Conservation (phyloP, 2,329 filamentous ascomycete species). For the Aspergillus novofumigatus region DNA sequence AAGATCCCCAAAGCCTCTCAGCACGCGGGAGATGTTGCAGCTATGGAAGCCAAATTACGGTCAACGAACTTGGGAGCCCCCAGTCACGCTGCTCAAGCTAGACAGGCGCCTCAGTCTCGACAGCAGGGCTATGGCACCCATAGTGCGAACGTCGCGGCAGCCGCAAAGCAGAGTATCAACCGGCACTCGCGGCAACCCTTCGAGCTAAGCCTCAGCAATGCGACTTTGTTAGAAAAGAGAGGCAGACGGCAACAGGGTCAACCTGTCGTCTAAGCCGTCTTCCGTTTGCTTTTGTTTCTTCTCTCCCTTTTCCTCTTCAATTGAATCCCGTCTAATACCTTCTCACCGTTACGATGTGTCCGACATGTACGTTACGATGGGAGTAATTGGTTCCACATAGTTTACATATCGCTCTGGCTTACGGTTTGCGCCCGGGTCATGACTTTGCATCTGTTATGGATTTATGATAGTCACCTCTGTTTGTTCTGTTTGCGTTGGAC, state of each 20-base stretch:
- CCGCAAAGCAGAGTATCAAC: constrained; percentile 75
- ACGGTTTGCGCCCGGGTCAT: not conserved
- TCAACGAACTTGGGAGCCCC: constrained; percentile 68
- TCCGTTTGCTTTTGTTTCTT: not conserved
- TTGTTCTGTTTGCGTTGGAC: constrained; percentile 10
- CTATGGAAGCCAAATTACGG: constrained; percentile 82
- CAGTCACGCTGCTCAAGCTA: constrained; percentile 59
- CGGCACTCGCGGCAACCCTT: constrained; percentile 75
- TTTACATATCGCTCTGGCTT: not conserved
- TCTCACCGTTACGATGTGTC: not conserved
- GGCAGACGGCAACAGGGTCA: constrained; percentile 40
- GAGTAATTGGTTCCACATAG: not conserved
- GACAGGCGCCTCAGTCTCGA: constrained; percentile 53
- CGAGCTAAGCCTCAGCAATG: constrained; percentile 86
- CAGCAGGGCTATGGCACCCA: constrained; percentile 80
- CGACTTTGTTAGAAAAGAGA: constrained; percentile 76
- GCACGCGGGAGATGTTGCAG: constrained; percentile 57
- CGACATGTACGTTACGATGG: not conserved
- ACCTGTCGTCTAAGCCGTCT: constrained; percentile 20
- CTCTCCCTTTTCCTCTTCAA: not conserved
- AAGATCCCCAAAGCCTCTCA: constrained; percentile 64
- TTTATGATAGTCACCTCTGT: constrained; percentile 4
- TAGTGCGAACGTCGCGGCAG: constrained; percentile 75
- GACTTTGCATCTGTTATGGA: constrained; percentile 5
- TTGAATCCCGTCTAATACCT: not conserved